Evolutionary conservation across 2,329 filamentous ascomycete species (phyloP).

Genomic region (Metarhizium rileyi): DNA sequence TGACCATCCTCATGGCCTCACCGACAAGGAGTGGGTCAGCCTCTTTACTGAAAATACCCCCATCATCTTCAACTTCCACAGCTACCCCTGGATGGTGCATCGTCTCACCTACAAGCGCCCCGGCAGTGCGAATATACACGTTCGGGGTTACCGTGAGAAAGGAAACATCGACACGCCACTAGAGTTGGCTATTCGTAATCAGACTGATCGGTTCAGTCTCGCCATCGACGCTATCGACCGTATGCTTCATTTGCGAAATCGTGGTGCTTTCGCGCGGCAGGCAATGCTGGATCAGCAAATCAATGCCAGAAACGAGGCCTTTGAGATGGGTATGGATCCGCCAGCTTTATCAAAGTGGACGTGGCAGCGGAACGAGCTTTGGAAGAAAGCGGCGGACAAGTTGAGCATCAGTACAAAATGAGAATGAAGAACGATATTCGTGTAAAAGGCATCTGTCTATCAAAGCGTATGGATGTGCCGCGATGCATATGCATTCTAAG

Average conservation of each 20-base stretch:
- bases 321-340: slow-evolving; percentile 62
- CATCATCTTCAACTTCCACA: slow-evolving; percentile 78
- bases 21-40: slow-evolving; percentile 53
- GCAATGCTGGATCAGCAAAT: slow-evolving; percentile 56
- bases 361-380: slow-evolving; percentile 44
- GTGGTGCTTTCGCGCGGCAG: slow-evolving; percentile 52
- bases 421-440: background rate
- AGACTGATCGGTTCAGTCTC: slow-evolving; percentile 66
- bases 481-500: no score
- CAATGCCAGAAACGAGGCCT: slow-evolving; percentile 52
- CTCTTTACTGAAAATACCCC: slow-evolving; percentile 65
- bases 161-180: slow-evolving; percentile 77
- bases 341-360: slow-evolving; percentile 54
- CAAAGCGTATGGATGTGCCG: no score
- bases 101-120: slow-evolving; percentile 66
- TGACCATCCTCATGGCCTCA: slow-evolving; percentile 66
- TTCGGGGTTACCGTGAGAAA: slow-evolving; percentile 75
- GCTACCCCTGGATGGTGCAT: slow-evolving; percentile 72
- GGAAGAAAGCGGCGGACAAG: slow-evolving; percentile 20
- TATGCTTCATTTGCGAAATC: slow-evolving; percentile 53
- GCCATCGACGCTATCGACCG: slow-evolving; percentile 69
- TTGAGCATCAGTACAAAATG: background rate
- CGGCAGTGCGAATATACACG: slow-evolving; percentile 57
- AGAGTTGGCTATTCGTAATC: slow-evolving; percentile 68
- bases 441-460: background rate